A percentile compares a stretch with the other conserved stretches of the same genome.
phyloP scores from a whole-genome alignment of 2,329 filamentous ascomycete species.

The Akanthomyces uredinophilus region DNA sequence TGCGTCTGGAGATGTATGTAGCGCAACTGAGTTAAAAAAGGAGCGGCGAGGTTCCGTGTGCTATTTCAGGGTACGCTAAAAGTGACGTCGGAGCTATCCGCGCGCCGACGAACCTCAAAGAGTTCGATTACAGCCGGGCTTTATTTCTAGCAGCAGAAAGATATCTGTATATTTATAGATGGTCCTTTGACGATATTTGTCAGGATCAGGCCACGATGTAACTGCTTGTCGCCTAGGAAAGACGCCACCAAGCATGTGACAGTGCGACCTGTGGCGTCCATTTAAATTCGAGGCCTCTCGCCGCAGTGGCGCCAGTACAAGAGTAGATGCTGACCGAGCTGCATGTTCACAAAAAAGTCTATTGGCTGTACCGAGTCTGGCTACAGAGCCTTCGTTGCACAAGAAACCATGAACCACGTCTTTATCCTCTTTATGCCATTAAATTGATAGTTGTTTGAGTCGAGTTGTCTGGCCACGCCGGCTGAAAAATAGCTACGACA shows the following conservation, averaged over 20 bases:
- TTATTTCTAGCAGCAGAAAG: neutral
- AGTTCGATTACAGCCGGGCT: neutral
- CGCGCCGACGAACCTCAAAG: neutral
- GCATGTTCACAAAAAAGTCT: neutral
- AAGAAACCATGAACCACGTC: neutral
- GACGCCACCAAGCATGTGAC: slow-evolving; percentile 5
- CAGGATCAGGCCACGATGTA: neutral
- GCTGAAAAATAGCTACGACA: neutral
- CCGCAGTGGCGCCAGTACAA: neutral
- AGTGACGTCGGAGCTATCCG: neutral
- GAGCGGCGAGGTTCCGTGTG: neutral
- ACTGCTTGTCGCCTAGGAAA: neutral
- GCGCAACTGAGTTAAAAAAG: neutral
- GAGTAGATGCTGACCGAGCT: neutral
- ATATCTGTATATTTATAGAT: neutral
- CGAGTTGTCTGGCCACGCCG: neutral
- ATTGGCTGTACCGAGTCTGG: neutral
- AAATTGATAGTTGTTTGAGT: neutral
- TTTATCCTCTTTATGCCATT: neutral
- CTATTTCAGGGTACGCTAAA: neutral
- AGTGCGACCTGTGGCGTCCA: neutral
- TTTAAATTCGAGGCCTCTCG: neutral
- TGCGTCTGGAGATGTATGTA: neutral
- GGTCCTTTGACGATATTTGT: neutral
- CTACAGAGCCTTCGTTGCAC: neutral